phyloP scores from a whole-genome alignment of 1,139 yeast species.

The Lodderomyces margitis region DNA sequence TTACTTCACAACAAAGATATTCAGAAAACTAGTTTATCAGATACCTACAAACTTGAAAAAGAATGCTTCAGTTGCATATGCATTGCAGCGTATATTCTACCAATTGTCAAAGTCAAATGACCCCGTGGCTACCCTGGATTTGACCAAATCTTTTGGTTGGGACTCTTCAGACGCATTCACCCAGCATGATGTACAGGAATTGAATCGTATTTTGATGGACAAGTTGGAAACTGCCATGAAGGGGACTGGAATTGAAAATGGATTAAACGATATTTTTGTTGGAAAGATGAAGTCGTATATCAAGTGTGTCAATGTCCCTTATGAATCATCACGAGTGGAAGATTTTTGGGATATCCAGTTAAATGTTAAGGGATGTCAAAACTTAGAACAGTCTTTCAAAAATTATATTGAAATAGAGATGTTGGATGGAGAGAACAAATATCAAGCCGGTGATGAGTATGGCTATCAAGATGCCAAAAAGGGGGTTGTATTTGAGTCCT shows the following conservation, averaged over 20 bases:
- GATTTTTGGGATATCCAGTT: slow-evolving; percentile 98
- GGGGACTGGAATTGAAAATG: slow-evolving; percentile 79
- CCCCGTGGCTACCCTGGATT: slow-evolving; percentile 81
- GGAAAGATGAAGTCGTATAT: slow-evolving; percentile 96
- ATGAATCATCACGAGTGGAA: slow-evolving; percentile 87
- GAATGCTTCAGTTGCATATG: slow-evolving; percentile 60
- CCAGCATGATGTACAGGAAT: slow-evolving; percentile 97
- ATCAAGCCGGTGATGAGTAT: slow-evolving; percentile 79
- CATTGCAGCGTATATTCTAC: slow-evolving; percentile 85
- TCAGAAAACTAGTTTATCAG: slow-evolving; percentile 81
- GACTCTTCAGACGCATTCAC: slow-evolving; percentile 93
- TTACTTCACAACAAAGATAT: slow-evolving; percentile 78
- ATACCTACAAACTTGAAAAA: slow-evolving; percentile 67
- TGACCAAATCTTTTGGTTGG: slow-evolving; percentile 96
- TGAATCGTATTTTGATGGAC: slow-evolving; percentile 94
- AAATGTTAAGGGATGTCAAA: slow-evolving; percentile 81
- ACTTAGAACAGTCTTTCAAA: slow-evolving; percentile 71
- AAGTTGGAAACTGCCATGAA: slow-evolving; percentile 89
- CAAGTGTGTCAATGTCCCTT: slow-evolving; percentile 91
- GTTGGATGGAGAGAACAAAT: slow-evolving; percentile 92
- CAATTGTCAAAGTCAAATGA: slow-evolving; percentile 67
- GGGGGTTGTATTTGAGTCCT: slow-evolving; percentile 87
- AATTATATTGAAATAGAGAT: slow-evolving; percentile 88
- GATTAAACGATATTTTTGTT: slow-evolving; percentile 79
- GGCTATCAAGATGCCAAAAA: slow-evolving; percentile 96